A percentile compares a stretch with the other conserved stretches of the same genome.
Conservation (phyloP, 192 early-diverging fungal genomes). For the Spinellus fusiger region DNA sequence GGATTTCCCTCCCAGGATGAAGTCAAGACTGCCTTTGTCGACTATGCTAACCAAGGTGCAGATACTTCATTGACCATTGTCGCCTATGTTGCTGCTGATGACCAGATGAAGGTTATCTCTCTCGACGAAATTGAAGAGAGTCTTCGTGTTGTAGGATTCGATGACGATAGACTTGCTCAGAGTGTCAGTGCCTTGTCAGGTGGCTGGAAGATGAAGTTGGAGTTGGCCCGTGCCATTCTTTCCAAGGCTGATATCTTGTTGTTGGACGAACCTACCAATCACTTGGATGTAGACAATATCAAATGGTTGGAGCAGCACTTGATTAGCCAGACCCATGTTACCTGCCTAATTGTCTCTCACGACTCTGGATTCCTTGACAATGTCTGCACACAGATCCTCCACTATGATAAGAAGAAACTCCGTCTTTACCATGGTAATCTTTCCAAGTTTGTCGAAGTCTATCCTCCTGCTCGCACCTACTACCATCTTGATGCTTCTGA, state of each 20-base stretch:
- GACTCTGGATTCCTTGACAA: slow-evolving; percentile 77
- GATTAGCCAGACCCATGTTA: slow-evolving; percentile 55
- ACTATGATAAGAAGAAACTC: slow-evolving; percentile 72
- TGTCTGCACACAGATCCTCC: slow-evolving; percentile 76
- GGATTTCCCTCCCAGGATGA: slow-evolving; percentile 71
- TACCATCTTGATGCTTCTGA: slow-evolving; percentile 66
- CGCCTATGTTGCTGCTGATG: slow-evolving; percentile 55
- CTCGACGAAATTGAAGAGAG: slow-evolving; percentile 32
- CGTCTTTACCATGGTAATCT: slow-evolving; percentile 77
- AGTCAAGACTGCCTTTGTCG: slow-evolving; percentile 70
- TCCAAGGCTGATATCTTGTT: slow-evolving; percentile 83
- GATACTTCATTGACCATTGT: slow-evolving; percentile 55
- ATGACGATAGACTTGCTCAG: slow-evolving; percentile 46
- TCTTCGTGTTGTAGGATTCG: slow-evolving; percentile 62
- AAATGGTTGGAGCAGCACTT: slow-evolving; percentile 77
- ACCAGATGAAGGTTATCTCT: slow-evolving; percentile 40
- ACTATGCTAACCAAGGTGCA: slow-evolving; percentile 63
- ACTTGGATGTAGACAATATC: slow-evolving; percentile 73
- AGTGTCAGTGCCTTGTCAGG: slow-evolving; percentile 66
- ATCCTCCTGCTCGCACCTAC: slow-evolving; percentile 71
- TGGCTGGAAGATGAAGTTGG: slow-evolving; percentile 88
- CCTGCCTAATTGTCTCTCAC: slow-evolving; percentile 74
- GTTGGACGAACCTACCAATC: slow-evolving; percentile 92
- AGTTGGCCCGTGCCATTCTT: slow-evolving; percentile 75
- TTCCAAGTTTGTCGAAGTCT: slow-evolving; percentile 65